Evolutionary conservation across 257 asterid species (phyloP).

Genomic region (Plantago ovata): DNA sequence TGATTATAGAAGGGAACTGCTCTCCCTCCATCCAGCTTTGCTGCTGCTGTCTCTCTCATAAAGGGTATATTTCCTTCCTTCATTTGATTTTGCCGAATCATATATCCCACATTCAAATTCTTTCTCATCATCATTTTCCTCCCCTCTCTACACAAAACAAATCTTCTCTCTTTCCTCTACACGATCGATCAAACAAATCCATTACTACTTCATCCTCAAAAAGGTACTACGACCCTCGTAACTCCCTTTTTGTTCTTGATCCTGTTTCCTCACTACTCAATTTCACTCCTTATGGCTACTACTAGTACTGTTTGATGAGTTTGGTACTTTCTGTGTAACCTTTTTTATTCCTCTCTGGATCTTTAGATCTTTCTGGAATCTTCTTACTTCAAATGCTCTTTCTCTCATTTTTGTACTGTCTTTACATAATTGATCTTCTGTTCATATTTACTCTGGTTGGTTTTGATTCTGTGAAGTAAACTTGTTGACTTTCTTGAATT

Average conservation of each 20-base stretch:
- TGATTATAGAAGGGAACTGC: constrained; percentile 14
- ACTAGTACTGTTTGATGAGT: no score
- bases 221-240: constrained; percentile 15
- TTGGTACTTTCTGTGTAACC: neutral
- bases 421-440: neutral
- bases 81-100: no score
- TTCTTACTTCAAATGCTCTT: constrained; percentile 3
- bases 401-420: neutral
- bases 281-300: neutral
- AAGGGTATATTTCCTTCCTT: neutral
- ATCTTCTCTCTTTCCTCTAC: neutral
- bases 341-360: neutral
- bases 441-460: neutral
- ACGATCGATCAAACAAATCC: neutral
- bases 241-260: constrained; percentile 4
- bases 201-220: constrained; percentile 10
- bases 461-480: neutral
- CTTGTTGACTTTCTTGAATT: constrained; percentile 5
- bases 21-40: neutral
- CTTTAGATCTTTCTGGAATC: constrained; percentile 16
- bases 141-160: neutral
- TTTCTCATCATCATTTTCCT: constrained; percentile 5
- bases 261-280: neutral
- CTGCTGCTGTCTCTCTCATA: neutral
- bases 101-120: constrained; percentile 7